Evolutionary conservation across 2,329 filamentous ascomycete genomes (phyloP).

Genomic region (Aspergillus calidoustus): DNA sequence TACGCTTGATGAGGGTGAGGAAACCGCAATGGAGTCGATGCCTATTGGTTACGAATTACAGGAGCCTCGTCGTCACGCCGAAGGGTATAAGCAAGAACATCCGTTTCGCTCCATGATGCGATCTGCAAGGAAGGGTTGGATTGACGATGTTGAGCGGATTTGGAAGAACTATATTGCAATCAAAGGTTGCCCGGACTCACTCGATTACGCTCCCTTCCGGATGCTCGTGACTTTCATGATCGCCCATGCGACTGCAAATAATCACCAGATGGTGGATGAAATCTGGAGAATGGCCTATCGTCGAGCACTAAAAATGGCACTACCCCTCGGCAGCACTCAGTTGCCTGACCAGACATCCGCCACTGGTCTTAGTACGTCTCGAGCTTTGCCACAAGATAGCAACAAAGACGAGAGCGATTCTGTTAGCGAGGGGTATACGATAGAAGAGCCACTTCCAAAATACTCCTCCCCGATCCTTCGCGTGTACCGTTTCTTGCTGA

Average conservation of each 20-base stretch:
- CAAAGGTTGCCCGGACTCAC: slow-evolving; percentile 20
- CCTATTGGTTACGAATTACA: no score
- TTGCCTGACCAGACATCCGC: slow-evolving; percentile 18
- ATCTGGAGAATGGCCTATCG: slow-evolving; percentile 69
- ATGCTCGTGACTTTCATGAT: slow-evolving; percentile 72
- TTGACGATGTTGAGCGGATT: slow-evolving; percentile 58
- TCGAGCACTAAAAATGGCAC: slow-evolving; percentile 53
- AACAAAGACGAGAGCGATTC: slow-evolving; percentile 14
- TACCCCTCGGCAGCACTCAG: slow-evolving; percentile 38
- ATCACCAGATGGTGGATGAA: slow-evolving; percentile 64
- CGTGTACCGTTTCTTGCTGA: slow-evolving; percentile 55
- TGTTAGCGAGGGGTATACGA: not conserved
- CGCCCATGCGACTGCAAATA: slow-evolving; percentile 61
- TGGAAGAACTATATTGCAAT: slow-evolving; percentile 56
- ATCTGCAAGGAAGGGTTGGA: slow-evolving; percentile 54
- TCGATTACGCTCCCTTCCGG: slow-evolving; percentile 53
- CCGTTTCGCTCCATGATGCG: slow-evolving; percentile 54
- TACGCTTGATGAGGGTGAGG: no score
- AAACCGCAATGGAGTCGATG: no score
- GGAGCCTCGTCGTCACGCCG: no score
- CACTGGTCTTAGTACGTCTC: slow-evolving; percentile 14
- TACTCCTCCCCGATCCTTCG: slow-evolving; percentile 32
- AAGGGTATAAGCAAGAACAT: not conserved
- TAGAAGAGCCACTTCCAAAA: not conserved
- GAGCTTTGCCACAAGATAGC: slow-evolving; percentile 14